Base-by-base conservation (phyloP, 495 filamentous ascomycete species). In the Sordaria brevicollis region DNA sequence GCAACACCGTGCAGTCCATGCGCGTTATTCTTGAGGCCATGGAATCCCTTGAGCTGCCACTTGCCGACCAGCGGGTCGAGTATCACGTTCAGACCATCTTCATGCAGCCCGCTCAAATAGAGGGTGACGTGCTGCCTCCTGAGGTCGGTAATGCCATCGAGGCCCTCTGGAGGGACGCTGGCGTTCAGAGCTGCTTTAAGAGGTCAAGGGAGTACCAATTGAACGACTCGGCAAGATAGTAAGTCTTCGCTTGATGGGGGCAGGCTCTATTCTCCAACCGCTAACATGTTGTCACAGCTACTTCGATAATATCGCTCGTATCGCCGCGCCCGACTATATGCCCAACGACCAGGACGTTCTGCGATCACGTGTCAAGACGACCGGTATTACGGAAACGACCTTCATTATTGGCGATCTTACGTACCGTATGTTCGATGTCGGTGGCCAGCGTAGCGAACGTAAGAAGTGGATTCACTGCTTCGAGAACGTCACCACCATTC, bases 381-480 rank as follows among this genome's bases (percentile, higher is more conserved):
- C 95, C 66, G 96, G 95, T 89, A 98, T 99, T 77, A 99, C 93
- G 19, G 95, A 99, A 83, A 98, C 95, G 21, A 95, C 93, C 62
- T 99, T 99, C 83, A 94, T 96, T 78, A 96, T 98, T 73, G 96
- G 95, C 71, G 93, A 97, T 76, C 83, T 99, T 76, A 98, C 93
- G 35, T 99, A 97, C 83, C 90, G 96, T 69, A 99, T 99, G 95
- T 98, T 98, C 83, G 95, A 99, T 79, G 95, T 99, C 36, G 95
- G 95, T 86, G 95, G 95, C 76, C 95, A 98, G 82, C 91, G 95
- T 75, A 98, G 96, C 1, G 95, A 99, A 82, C 91, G 95, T 73
- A 99, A 99, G 91, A 99, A 99, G 90, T 99, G 95, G 95, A 99
- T 99, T 71, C 95, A 99, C 85, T 97, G 94, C 85, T 99, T 99